These are phyloP conservation scores for Hyaloscypha variabilis DNA, from an alignment of 495 filamentous ascomycete species.

Conservation along the genomic window DNA sequence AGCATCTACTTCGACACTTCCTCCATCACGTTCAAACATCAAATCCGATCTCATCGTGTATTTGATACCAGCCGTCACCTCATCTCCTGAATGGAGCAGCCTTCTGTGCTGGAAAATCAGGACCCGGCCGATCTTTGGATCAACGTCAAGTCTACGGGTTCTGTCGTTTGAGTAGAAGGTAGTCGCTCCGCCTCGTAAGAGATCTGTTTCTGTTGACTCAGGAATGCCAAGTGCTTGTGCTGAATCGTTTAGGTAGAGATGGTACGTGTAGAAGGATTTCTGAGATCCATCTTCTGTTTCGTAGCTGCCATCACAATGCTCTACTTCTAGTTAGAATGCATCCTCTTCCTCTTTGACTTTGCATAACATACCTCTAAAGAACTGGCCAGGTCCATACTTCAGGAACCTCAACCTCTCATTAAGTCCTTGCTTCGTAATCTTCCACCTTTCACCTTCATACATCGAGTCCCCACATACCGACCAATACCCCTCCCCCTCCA, in stretches of 20 bases:
- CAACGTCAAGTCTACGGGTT: constrained; percentile 58
- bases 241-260: constrained; percentile 78
- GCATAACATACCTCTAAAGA: constrained; percentile 63
- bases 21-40: constrained; percentile 59
- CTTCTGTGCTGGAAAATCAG: constrained; percentile 76
- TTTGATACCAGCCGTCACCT: constrained; percentile 72
- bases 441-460: constrained; percentile 46
- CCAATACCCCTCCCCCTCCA: constrained; percentile 25
- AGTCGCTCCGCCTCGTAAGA: constrained; percentile 64
- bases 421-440: constrained; percentile 50
- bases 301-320: constrained; percentile 76
- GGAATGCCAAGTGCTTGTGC: constrained; percentile 43
- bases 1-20: constrained; percentile 7
- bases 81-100: constrained; percentile 73
- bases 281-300: constrained; percentile 59
- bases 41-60: constrained; percentile 78
- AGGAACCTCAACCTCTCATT: constrained; percentile 85
- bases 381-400: constrained; percentile 74
- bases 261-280: constrained; percentile 72
- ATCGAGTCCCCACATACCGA: constrained; percentile 6
- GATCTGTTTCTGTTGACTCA: constrained; percentile 22
- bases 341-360: neutral
- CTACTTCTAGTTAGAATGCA: constrained; percentile 36
- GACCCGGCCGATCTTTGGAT: constrained; percentile 70
- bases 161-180: constrained; percentile 57